Evolutionary conservation across 2,329 filamentous ascomycete genomes (phyloP), one percentile per base, ranked within the genome.

Genomic region (Shiraia sp.): DNA sequence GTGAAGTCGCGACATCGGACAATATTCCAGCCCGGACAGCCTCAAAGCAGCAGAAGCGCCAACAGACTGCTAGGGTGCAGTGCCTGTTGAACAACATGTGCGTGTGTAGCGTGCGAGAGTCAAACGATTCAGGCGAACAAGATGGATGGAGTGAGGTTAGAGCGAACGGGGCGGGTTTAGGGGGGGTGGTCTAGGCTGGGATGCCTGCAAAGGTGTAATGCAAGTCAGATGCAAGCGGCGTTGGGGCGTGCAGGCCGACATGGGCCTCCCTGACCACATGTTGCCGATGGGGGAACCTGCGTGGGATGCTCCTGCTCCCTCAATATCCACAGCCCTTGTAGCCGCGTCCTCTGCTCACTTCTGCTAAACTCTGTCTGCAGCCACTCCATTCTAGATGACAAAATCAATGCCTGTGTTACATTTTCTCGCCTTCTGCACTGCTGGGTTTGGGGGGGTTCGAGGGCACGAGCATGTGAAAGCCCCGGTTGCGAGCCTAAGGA

Each of bases 171-270:
- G 47, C 42, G 39, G 47, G 45, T 41, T 47, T 43, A 51, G 49
- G 36, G 49, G 36, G 47, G 32, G 31, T 44, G 47, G 42, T 59
- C 55, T 54, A 50, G 57, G 51, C 57, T 51, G 31, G n/a, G 24
- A n/a, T 53, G 45, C 46, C 57, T 42, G 50, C 53, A 33, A 13
- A 15, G 12, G 26, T 47, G 34, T 36, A 46, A 54, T 60, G 58
- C 57, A 57, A 57, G 56, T 58, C 49, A 60, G 48, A 57, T 53
- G 49, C 48, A 49, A 47, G 53, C 54, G 50, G 53, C 48, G 50
- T 55, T 40, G 41, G 43, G 49, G 48, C 54, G 47, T 57, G 54
- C 56, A 55, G 40, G n/a, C 19, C 31, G 40, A 28, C 51, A 51
- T 38, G 50, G 34, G 46, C 36, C 29, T 45, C 49, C 43, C 42